Evolutionary conservation across 2,329 filamentous ascomycete species (phyloP).

Genomic region (Periglandula ipomoeae): DNA sequence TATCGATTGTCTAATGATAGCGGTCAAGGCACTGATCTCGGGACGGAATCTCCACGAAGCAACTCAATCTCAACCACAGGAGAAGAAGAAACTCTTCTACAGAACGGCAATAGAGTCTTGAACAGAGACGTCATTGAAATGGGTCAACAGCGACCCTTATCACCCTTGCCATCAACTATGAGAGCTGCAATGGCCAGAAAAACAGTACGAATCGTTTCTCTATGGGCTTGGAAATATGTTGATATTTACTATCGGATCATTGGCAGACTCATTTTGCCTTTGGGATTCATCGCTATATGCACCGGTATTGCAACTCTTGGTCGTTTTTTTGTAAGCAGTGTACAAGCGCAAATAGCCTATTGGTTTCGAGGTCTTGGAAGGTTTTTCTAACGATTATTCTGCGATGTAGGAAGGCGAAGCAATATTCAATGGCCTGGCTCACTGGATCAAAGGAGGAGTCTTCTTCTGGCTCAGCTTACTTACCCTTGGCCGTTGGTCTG

Average conservation of each 20-base stretch:
- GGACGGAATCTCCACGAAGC: constrained; percentile 57
- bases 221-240: constrained; percentile 47
- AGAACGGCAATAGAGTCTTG: constrained; percentile 36
- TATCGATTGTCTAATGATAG: constrained; percentile 62
- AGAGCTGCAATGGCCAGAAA: constrained; percentile 43
- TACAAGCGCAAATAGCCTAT: constrained; percentile 3
- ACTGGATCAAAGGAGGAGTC: constrained; percentile 89
- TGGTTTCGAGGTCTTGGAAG: no score
- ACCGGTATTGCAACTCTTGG: constrained; percentile 70
- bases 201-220: constrained; percentile 46
- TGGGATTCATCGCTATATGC: constrained; percentile 65
- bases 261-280: constrained; percentile 67
- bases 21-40: constrained; percentile 64
- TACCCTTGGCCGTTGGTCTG: constrained; percentile 82
- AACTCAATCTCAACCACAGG: constrained; percentile 51
- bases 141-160: constrained; percentile 17
- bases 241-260: constrained; percentile 55
- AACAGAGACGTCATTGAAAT: constrained; percentile 39
- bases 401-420: constrained; percentile 51
- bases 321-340: constrained; percentile 66
- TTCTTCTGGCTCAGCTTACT: constrained; percentile 91
- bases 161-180: constrained; percentile 23
- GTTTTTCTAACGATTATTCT: neutral
- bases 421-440: constrained; percentile 79
- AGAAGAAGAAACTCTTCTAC: constrained; percentile 29